Base-by-base conservation (phyloP, 352 stramenopile genomes). In the Pythium plurisporium region DNA sequence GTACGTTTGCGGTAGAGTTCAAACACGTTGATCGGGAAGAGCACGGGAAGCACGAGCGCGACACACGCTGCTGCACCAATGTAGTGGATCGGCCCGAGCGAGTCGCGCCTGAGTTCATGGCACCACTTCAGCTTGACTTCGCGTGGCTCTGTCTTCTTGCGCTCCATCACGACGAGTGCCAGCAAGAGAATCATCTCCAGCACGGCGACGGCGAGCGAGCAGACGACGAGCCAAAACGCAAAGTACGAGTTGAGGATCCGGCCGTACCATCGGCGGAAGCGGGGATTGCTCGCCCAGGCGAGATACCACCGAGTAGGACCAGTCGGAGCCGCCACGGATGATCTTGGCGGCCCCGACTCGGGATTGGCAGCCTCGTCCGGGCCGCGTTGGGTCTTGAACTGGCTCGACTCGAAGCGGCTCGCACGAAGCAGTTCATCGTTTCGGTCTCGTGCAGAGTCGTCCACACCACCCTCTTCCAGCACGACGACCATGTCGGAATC, bases 241-340 rank as follows among this genome's bases (percentile, higher is more conserved):
- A 87, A 89, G 69, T 87, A 89, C 58, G 79, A 89, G 44, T 89
- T 89, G 30, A 76, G 56, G 34, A 89, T 50, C 20, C 46, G 51
- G 10, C 60, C 60, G 40, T 67, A 67, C 60, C 60, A 67, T 10
- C 46, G 59, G 11, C 51, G 59, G 36, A 65, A 56, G 26, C 42
- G 55, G 10, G 45, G 34, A 6, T 43, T 44, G 4, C 25, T 8
- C 26, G 27, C 43, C 42, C 49, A 51, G 19, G 49, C n/a, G 27
- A 46, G 19, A 14, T 22, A 49, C 41, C 31, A 55, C 7, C 40
- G 27, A 2, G 19, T 20, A 15, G 20, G 29, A 2, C 9, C 23
- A 15, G 25, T 5, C 5, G 25, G 15, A 38, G 49, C 5, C 27
- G 11, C 23, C 17, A 23, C 19, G 15, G 44, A 19, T 14, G 26